Percentiles rank a stretch among this genome's conserved stretches.
Conservation (phyloP, 768 basidiomycete species). For the Lactifluus volemus region DNA sequence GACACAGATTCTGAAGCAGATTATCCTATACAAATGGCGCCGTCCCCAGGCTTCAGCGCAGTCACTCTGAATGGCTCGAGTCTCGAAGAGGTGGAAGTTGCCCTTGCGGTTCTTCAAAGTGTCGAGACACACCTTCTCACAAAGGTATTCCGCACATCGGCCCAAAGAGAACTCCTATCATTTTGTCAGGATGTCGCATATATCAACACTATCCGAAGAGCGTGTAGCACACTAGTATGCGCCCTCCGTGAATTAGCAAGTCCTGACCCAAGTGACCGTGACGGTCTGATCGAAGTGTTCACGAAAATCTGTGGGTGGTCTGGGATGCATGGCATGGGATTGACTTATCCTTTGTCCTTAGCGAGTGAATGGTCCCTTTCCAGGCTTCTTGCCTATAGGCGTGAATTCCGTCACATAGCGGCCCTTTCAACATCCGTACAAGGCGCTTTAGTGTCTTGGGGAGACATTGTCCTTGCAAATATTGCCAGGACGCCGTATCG, state of each 20-base stretch:
- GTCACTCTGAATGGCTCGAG: background rate
- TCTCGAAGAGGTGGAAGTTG: background rate
- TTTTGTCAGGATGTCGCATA: constrained; percentile 9
- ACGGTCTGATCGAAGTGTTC: constrained; percentile 1
- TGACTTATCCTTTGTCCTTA: background rate
- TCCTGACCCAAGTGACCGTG: background rate
- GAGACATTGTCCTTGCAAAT: constrained; percentile 49
- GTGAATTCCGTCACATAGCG: constrained; percentile 38
- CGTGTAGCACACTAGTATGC: background rate
- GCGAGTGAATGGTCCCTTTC: constrained; percentile 7
- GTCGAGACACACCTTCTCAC: background rate
- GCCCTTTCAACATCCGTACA: constrained; percentile 15
- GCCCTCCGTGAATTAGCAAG: background rate
- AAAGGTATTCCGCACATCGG: constrained; percentile 2
- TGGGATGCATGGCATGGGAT: background rate
- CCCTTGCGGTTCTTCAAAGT: background rate
- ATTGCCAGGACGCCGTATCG: constrained; percentile 34
- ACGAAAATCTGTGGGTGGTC: constrained; percentile 6
- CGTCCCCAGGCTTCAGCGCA: background rate
- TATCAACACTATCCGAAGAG: background rate
- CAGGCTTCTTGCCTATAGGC: constrained; percentile 44
- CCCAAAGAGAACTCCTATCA: constrained; percentile 11
- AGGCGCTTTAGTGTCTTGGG: constrained; percentile 40
- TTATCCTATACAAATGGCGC: constrained; percentile 5
- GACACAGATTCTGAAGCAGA: constrained; percentile 40